Evolutionary conservation across 257 asterid genomes (phyloP), one percentile per base, ranked within the genome.

Genomic region (Mitragyna speciosa): DNA sequence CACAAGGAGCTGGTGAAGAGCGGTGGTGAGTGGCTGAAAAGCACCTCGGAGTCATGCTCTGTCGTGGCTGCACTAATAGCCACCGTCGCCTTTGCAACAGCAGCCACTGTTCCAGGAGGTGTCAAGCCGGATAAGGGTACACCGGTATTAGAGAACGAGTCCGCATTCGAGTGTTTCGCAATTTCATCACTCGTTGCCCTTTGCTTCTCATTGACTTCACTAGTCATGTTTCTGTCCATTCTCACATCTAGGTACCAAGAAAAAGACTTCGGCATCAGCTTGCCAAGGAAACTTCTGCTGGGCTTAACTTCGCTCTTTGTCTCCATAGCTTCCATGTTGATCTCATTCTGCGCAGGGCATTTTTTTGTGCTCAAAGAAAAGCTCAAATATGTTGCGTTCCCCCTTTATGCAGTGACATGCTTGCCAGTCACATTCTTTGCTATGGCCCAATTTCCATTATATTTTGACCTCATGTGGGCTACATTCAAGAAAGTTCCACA

Each of bases 11-110:
- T 76, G 19, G 65, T 64, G 5, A 19, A 64, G 64, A 51, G 12
- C 24, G 33, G 73, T 16, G 64, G 64, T 4, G 43, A 26, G 0
- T 76, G 79, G 79, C 71, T 76, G 71, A 59, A 5, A n/a, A 64
- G 36, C 71, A 47, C 70, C 24, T 61, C 79, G 5, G 17, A 76
- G 3, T 61, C 79, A 12, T 76, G 79, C 59, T 61, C 79, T 1
- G 12, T 76, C 2, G 79, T 76, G 12, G 79, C 79, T 12, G 41
- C 79, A 11, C 71, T 76, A 59, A 65, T 75, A 14, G 79, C 79
- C 71, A 59, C 79, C 70, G 71, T 75, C 6, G 79, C 79, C 26
- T 76, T 58, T 47, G 79, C 79, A 14, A 76, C 79, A n/a, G 12
- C 79, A 41, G 19, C 79, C 58, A 36, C 72, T 16, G n/a, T 76